phyloP scores from a whole-genome alignment of 1,139 yeast species.

The Yarrowia galli region DNA sequence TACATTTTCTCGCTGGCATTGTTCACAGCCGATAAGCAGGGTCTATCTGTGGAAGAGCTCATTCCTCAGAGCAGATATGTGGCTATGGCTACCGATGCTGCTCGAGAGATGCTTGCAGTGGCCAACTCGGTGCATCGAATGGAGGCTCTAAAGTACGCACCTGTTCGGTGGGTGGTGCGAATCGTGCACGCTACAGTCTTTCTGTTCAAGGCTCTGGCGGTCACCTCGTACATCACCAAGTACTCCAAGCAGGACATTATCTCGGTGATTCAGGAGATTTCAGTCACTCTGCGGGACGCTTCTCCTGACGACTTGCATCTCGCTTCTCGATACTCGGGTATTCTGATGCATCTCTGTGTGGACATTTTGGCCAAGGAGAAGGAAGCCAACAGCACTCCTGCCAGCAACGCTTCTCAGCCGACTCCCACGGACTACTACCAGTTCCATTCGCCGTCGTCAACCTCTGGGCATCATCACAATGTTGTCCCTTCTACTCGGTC shows the following conservation, averaged over 20 bases:
- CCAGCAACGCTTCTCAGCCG: conserved; percentile 31
- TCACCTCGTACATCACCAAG: conserved; percentile 50
- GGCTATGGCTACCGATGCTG: conserved; percentile 82
- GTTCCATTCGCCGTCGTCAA: conserved; percentile 14
- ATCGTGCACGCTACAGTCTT: conserved; percentile 92
- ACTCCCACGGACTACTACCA: conserved; percentile 38
- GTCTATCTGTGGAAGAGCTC: conserved; percentile 63
- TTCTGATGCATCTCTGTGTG: conserved; percentile 76
- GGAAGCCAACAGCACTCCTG: conserved; percentile 37
- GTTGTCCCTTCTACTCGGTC: conserved; percentile 10
- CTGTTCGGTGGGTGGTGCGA: conserved; percentile 88
- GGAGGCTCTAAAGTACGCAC: conserved; percentile 74
- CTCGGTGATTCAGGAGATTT: conserved; percentile 72
- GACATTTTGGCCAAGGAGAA: conserved; percentile 51
- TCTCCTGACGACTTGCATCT: conserved; percentile 90
- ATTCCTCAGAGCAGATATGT: conserved; percentile 78
- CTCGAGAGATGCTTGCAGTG: conserved; percentile 76
- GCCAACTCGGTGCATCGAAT: conserved; percentile 72
- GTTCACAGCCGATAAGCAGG: conserved; percentile 41
- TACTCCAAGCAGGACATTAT: conserved; percentile 69
- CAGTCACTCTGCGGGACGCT: conserved; percentile 77
- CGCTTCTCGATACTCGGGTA: conserved; percentile 80
- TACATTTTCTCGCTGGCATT: conserved; percentile 85
- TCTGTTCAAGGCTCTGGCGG: conserved; percentile 75
- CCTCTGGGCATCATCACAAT: conserved; percentile 1